A percentile compares a stretch with the other conserved stretches of the same genome.
Conservation (phyloP, 345 rosid genomes). For the Hibiscus syriacus region DNA sequence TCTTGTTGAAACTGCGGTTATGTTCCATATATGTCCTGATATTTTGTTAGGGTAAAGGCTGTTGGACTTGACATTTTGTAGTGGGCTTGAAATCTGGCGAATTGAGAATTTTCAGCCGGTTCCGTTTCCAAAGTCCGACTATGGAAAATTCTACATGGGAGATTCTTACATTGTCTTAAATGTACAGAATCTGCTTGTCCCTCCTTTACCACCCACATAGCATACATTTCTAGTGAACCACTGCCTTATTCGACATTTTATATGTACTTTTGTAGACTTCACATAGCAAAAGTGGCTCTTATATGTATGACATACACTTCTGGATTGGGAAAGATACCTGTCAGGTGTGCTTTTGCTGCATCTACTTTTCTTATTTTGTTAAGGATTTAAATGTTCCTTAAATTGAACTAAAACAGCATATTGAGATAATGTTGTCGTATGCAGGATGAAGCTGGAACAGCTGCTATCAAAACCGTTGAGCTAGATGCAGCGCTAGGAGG, state of each 20-base stretch:
- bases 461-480: constrained; percentile 92
- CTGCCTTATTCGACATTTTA: background rate
- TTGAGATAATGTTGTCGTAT: constrained; percentile 6
- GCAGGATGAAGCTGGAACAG: constrained; percentile 98
- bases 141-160: constrained; percentile 96
- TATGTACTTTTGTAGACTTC: constrained; percentile 46
- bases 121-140: constrained; percentile 69
- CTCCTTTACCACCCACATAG: background rate
- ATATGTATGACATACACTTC: constrained; percentile 78
- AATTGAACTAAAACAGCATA: constrained; percentile 5
- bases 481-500: constrained; percentile 95
- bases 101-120: constrained; percentile 91
- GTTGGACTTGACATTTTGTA: constrained; percentile 54
- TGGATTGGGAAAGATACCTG: constrained; percentile 97
- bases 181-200: constrained; percentile 31
- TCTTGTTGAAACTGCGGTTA: constrained; percentile 12
- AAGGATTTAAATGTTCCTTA: background rate
- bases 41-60: constrained; percentile 10
- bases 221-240: background rate
- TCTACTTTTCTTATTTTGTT: background rate
- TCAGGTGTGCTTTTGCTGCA: constrained; percentile 47
- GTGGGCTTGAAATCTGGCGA: constrained; percentile 96
- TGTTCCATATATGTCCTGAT: constrained; percentile 3
- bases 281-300: constrained; percentile 73
- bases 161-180: constrained; percentile 88